Base-by-base conservation (phyloP, 495 filamentous ascomycete genomes). In the Thozetella sp. region DNA sequence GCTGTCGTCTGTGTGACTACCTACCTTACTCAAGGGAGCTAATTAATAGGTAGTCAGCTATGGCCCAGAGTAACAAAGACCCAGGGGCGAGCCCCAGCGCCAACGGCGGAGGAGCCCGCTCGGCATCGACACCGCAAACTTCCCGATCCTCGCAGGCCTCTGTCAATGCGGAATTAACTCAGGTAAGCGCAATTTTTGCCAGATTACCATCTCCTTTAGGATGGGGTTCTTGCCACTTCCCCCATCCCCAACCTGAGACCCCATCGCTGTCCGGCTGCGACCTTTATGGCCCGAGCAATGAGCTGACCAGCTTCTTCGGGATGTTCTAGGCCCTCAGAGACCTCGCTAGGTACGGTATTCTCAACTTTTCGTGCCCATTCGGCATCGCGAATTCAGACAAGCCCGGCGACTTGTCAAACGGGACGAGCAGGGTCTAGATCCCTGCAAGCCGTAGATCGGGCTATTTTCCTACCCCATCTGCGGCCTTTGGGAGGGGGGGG, bases 291-390 rank as follows among this genome's bases (percentile, higher is more conserved):
- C 3, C 20, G 9, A 4, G 43, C 4, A 3, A 9, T 10, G 20
- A 3, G 58, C 58, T 61, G 53, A 61, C 58, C 51, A 26, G 22
- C 26, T 23, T 13, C 45, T 27, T 24, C 20, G 27, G 13, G 15
- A 48, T 34, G 62, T 46, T 72, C 68, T 70, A 81, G 79, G 72
- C 78, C 63, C 73, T 80, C 25, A 69, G 57, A 69, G 77, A 81
- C 58, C 74, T 81, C 60, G 71, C 74, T 56, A 81, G 75, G 77
- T 80, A 76, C 64, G 78, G 30, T 54, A 63, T 61, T 64, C 65
- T 60, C 46, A 57, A 25, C 51, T 61, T 59, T 46, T 51, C 54
- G 53, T 26, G 52, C 56, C 25, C 25, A 15, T 46, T 46, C 22
- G 15, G 53, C 51, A 63, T 43, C 58, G 54, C 56, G 55, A 57